Conservation (phyloP, 495 filamentous ascomycete genomes). For the Lasiosphaeria hispida region DNA sequence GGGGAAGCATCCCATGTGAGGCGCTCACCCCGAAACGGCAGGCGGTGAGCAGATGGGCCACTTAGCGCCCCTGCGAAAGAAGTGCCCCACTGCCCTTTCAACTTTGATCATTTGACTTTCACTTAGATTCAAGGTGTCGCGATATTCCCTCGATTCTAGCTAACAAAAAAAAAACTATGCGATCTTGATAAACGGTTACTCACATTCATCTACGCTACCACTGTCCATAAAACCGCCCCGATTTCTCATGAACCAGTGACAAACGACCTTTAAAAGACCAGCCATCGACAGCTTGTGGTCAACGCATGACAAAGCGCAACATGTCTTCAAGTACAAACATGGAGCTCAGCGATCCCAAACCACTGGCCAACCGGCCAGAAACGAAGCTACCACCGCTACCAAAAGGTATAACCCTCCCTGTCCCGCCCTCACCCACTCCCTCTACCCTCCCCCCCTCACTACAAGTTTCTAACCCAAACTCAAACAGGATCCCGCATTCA, state of each 20-base stretch:
- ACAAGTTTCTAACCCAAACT: neutral
- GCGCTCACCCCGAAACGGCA: neutral
- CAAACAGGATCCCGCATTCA: constrained; percentile 26
- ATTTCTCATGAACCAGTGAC: too few species aligned
- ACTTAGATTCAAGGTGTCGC: too few species aligned
- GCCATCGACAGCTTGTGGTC: neutral
- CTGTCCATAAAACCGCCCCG: too few species aligned
- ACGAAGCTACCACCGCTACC: constrained; percentile 48
- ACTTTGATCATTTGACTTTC: too few species aligned
- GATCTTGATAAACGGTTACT: too few species aligned
- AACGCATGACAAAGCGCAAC: neutral
- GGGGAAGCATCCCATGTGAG: constrained; percentile 11
- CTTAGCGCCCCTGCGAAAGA: too few species aligned
- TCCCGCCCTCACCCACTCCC: too few species aligned
- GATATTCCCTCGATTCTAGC: too few species aligned
- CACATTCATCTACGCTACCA: too few species aligned
- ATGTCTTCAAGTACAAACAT: neutral
- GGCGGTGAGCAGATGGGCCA: neutral
- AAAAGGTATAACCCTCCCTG: constrained; percentile 41
- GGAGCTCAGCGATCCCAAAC: neutral
- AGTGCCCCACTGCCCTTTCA: too few species aligned
- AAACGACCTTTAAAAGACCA: too few species aligned
- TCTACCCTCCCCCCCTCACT: neutral
- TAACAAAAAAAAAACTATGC: too few species aligned
- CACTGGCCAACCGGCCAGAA: constrained; percentile 26